These are phyloP conservation scores for Inga leiocalycina DNA, from an alignment of 306 rosid species.

Conservation along the genomic window DNA sequence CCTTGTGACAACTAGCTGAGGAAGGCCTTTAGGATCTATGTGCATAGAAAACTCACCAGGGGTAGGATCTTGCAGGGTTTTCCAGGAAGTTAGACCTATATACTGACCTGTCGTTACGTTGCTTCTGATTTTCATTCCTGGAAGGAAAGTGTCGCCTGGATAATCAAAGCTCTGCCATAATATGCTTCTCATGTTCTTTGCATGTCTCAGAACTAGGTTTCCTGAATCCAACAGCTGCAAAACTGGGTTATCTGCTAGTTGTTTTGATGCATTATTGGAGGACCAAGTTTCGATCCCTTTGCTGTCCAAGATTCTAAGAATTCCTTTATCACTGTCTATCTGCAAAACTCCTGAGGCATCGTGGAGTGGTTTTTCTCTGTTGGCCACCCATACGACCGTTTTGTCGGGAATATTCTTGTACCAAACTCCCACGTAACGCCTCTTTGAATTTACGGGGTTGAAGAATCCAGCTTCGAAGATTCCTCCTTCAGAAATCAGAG, in stretches of 20 bases:
- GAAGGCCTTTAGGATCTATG: constrained; percentile 23
- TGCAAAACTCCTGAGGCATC: constrained; percentile 7
- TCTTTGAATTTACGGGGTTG: background rate
- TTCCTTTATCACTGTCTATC: background rate
- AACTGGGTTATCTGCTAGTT: constrained; percentile 11
- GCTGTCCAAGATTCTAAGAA: background rate
- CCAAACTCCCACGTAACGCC: constrained; percentile 26
- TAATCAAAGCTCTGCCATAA: constrained; percentile 41
- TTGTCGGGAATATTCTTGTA: background rate
- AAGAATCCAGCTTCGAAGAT: constrained; percentile 26
- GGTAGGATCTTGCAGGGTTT: constrained; percentile 19
- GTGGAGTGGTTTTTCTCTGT: background rate
- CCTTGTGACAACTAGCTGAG: constrained; percentile 16
- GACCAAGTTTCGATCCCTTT: background rate
- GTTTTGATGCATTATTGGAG: background rate
- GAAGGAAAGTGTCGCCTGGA: constrained; percentile 36
- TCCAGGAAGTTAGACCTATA: constrained; percentile 29
- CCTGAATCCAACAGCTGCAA: constrained; percentile 40
- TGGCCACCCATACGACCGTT: constrained; percentile 27
- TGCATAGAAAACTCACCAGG: background rate
- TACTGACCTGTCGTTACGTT: constrained; percentile 12
- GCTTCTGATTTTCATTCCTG: constrained; percentile 37
- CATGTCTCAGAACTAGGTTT: constrained; percentile 38
- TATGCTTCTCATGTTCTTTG: background rate
- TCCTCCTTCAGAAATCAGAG: constrained; percentile 10